These are phyloP conservation scores for Albizia julibrissin DNA, from an alignment of 306 rosid genomes.

Conservation along the genomic window DNA sequence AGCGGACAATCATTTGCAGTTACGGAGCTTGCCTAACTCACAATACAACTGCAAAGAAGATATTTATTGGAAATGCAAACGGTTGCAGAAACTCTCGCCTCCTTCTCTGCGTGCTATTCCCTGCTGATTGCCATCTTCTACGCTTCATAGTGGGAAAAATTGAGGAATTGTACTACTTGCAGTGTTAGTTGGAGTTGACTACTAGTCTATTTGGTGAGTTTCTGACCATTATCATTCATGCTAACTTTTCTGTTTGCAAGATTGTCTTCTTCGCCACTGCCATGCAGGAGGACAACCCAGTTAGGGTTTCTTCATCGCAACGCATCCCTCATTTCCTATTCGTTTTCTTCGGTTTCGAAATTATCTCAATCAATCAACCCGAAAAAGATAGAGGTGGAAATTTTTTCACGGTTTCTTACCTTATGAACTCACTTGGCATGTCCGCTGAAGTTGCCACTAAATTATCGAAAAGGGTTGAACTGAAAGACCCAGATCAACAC, in stretches of 20 bases:
- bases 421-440: slow-evolving; percentile 38
- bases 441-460: slow-evolving; percentile 29
- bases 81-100: too few relatives aligned
- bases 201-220: not conserved
- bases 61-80: slow-evolving; percentile 19
- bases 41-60: not conserved
- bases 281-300: not conserved
- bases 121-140: too few relatives aligned
- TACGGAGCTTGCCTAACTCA: too few relatives aligned
- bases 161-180: not conserved
- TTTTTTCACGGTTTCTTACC: slow-evolving; percentile 31
- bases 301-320: not conserved
- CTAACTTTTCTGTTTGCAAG: not conserved
- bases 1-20: too few relatives aligned
- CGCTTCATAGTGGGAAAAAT: too few relatives aligned
- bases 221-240: not conserved
- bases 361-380: not conserved
- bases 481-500: not conserved
- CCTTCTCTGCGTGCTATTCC: too few relatives aligned
- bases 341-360: not conserved
- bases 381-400: not conserved
- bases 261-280: not conserved
- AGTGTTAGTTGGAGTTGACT: not conserved
- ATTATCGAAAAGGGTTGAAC: not conserved
- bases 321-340: not conserved